Evolutionary conservation across 495 filamentous ascomycete genomes (phyloP), one percentile per base, ranked within the genome.

Genomic region (Aspergillus indologenus): DNA sequence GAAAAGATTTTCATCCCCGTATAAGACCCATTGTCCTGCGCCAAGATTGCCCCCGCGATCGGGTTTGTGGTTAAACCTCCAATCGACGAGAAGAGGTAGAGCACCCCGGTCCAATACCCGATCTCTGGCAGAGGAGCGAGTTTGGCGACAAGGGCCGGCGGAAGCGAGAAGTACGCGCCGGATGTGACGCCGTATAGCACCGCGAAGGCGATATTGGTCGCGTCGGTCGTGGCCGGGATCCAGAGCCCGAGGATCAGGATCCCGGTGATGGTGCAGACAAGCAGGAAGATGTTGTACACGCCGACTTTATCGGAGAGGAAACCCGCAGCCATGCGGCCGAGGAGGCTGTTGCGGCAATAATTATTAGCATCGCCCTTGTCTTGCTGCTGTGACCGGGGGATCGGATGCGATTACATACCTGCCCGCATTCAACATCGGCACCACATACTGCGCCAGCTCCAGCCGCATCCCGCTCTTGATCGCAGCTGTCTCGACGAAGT

Each of bases 1-100:
- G 63, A 54, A 22, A 70, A 73, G 0, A 70, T 46, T 44, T 71
- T 68, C 65, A 71, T 56, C 0, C 57, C 61, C 7, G 43, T 53
- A 23, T 62, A 69, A 4, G 58, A 62, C 11, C 65, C 68, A 4
- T 48, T 24, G 21, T 61, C 53, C 11, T 45, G 23, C 5, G 45
- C 31, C 8, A 71, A 52, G 15, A 76, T 68, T 0, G 65, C 65
- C 4, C 88, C 87, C 8, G 80, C 87, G 65, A 92, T 88, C 1
- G 89, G 89, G 34, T 75, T 82, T 11, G 83, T 84, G 0, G 81
- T 85, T 50, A 91, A 69, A 0, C 78, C 66, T n/a, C 58, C 62
- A 18, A 73, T 31, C 0, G 65, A 63, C 7, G 61, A 57, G n/a
- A 64, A 64, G 9, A 67, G 23, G 31, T 66, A 65, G 0, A 63